phyloP scores from a whole-genome alignment of 768 basidiomycete species.

The Filobasidium floriforme region DNA sequence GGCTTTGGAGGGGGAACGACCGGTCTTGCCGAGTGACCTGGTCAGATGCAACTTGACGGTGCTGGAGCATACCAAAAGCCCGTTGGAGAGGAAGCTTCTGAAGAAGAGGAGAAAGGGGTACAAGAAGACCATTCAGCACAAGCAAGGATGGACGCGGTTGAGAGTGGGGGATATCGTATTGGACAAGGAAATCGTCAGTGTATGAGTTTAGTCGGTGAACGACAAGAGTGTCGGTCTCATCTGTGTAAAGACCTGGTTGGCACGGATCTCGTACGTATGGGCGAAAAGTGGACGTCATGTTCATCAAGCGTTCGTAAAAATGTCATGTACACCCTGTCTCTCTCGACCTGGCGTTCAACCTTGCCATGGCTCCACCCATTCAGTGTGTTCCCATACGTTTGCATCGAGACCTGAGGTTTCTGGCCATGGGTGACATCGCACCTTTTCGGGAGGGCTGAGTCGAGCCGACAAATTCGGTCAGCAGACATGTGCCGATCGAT shows the following conservation, averaged over 20 bases:
- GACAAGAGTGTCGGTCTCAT: not conserved
- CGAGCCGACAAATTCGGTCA: not conserved
- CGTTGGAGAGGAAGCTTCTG: slow-evolving; percentile 85
- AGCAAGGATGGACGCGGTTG: slow-evolving; percentile 91
- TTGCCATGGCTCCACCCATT: slow-evolving; percentile 36
- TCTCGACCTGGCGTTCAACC: not conserved
- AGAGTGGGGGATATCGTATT: slow-evolving; percentile 75
- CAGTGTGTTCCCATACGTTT: slow-evolving; percentile 42
- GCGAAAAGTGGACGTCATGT: not conserved
- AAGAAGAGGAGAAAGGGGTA: slow-evolving; percentile 99
- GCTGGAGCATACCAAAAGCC: slow-evolving; percentile 93
- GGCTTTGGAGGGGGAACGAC: slow-evolving; percentile 28
- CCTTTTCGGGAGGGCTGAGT: slow-evolving; percentile 36
- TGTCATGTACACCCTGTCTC: not conserved
- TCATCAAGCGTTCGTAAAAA: not conserved
- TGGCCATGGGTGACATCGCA: slow-evolving; percentile 45
- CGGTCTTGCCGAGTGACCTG: slow-evolving; percentile 56
- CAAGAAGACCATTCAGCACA: slow-evolving; percentile 83
- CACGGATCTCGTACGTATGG: too few relatives aligned
- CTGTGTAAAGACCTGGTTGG: too few relatives aligned
- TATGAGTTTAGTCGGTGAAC: not conserved
- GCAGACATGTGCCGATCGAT: not conserved
- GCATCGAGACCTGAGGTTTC: slow-evolving; percentile 35
- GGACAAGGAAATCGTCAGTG: slow-evolving; percentile 20
- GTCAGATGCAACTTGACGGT: slow-evolving; percentile 80